These are phyloP conservation scores for Thalassiosira ordinaria DNA, from an alignment of 352 stramenopile genomes.

Conservation along the genomic window DNA sequence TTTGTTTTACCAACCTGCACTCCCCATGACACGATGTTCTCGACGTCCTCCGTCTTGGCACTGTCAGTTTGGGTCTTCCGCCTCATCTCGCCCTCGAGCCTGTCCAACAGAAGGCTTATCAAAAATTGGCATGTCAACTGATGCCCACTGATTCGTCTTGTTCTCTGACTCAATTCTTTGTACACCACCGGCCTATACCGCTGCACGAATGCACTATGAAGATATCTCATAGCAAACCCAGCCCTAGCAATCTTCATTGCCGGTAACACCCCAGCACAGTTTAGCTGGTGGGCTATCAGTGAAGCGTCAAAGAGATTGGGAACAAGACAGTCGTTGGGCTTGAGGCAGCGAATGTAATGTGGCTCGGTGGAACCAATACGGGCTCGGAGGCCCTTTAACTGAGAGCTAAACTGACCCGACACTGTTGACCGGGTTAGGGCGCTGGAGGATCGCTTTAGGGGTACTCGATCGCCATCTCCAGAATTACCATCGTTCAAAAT, in stretches of 20 bases:
- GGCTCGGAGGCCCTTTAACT: conserved; percentile 90
- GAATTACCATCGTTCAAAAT: no score
- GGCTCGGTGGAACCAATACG: conserved; percentile 93
- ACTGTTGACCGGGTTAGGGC: conserved; percentile 85
- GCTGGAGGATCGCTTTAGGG: conserved; percentile 3
- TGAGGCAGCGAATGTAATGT: conserved; percentile 97
- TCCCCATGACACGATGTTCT: conserved; percentile 46
- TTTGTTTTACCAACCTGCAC: conserved; percentile 88
- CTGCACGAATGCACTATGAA: conserved; percentile 86
- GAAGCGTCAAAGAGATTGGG: conserved; percentile 88
- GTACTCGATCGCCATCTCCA: no score
- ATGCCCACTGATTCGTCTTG: no score
- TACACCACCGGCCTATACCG: conserved; percentile 74
- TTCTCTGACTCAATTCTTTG: conserved; percentile 32
- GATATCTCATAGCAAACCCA: conserved; percentile 94
- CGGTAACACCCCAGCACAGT: conserved; percentile 95
- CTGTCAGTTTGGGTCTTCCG: no score
- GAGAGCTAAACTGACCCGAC: conserved; percentile 88
- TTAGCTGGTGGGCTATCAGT: conserved; percentile 93
- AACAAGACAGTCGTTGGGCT: conserved; percentile 93
- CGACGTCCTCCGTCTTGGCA: conserved; percentile 68
- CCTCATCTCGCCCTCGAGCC: no score
- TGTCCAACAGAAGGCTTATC: conserved; percentile 78
- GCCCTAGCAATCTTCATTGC: conserved; percentile 94
- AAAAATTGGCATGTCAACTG: no score